Percentiles rank a stretch among this genome's conserved stretches.
phyloP scores from a whole-genome alignment of 306 rosid species.

The Vigna radiata region DNA sequence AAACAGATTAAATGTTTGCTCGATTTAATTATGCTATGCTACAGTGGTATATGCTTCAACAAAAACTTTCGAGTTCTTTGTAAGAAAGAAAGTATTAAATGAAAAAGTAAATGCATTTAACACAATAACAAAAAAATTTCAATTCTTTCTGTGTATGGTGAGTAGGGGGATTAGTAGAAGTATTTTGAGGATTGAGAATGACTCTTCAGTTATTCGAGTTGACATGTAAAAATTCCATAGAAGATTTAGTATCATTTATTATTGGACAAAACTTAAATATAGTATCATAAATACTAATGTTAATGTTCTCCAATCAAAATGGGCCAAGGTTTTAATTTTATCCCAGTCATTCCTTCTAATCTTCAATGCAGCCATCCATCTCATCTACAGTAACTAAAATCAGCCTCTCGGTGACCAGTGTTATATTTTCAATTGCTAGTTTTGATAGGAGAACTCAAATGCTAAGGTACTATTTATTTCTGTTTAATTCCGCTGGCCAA shows the following conservation, averaged over 20 bases:
- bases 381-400: not conserved
- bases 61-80: not conserved
- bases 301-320: not conserved
- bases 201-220: not conserved
- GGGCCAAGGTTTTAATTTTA: not conserved
- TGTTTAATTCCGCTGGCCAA: not conserved
- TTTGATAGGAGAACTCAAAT: not conserved
- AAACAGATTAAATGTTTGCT: slow-evolving; percentile 11
- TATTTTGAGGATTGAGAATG: not conserved
- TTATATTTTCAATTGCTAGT: not conserved
- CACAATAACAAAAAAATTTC: not conserved
- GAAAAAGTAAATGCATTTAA: not conserved
- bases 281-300: not conserved
- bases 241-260: slow-evolving; percentile 14
- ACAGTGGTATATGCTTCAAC: not conserved
- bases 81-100: not conserved
- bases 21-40: slow-evolving; percentile 19
- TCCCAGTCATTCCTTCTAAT: not conserved
- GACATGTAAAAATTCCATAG: slow-evolving; percentile 18
- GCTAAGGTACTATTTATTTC: not conserved
- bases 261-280: not conserved
- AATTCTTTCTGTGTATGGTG: not conserved
- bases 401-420: not conserved
- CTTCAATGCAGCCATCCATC: not conserved
- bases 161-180: not conserved